Evolutionary conservation across 106 monocot species (phyloP).

Genomic region (Alisma plantagoaquatica): DNA sequence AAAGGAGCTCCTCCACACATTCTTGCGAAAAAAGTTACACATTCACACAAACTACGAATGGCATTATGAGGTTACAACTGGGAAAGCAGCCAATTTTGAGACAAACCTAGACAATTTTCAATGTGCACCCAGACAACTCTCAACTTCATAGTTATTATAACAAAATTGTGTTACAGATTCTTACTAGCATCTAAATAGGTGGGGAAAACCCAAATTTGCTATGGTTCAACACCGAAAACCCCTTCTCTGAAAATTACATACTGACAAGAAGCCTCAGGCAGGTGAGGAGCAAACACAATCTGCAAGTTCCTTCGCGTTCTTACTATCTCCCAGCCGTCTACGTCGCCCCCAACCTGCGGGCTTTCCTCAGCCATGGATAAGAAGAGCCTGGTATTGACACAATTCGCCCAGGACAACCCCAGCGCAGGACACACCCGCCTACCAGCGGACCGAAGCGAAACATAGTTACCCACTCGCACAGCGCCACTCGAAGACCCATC

Average conservation of each 20-base stretch:
- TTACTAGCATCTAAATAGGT: too few species aligned
- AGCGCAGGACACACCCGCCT: slow-evolving; percentile 61
- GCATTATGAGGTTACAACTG: too few species aligned
- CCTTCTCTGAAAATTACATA: slow-evolving; percentile 60
- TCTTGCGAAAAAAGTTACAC: too few species aligned
- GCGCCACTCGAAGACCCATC: slow-evolving; percentile 4
- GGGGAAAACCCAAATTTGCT: too few species aligned
- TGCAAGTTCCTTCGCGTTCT: slow-evolving; percentile 45
- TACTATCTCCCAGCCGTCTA: not conserved
- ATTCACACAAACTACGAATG: too few species aligned
- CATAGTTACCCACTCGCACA: slow-evolving; percentile 22
- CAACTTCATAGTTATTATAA: too few species aligned
- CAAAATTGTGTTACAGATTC: too few species aligned
- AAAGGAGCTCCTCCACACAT: too few species aligned
- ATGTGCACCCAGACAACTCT: too few species aligned
- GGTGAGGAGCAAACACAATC: slow-evolving; percentile 80
- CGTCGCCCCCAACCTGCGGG: not conserved
- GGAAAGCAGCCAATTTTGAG: too few species aligned
- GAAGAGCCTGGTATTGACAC: slow-evolving; percentile 79
- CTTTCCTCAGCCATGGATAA: slow-evolving; percentile 34
- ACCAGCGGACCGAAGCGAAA: slow-evolving; percentile 38
- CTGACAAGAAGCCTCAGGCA: slow-evolving; percentile 49
- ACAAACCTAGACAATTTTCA: too few species aligned
- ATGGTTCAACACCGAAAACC: slow-evolving; percentile 35
- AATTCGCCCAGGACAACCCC: slow-evolving; percentile 82